Conservation (phyloP, 352 stramenopile genomes). For the Globisporangium radiosum region DNA sequence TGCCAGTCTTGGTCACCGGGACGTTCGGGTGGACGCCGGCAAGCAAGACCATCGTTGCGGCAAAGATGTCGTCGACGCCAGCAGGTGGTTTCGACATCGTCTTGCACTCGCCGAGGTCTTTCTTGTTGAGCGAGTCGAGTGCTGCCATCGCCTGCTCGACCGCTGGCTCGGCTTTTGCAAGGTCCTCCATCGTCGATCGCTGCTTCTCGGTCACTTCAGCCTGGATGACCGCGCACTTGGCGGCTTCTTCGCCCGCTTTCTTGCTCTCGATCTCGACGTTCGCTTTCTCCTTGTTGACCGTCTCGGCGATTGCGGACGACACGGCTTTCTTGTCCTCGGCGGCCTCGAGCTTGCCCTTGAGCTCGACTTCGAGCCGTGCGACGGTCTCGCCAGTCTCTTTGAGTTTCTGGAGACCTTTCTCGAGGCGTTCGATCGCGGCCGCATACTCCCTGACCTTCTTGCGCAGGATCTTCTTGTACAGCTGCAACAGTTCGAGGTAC, state of each 20-base stretch:
- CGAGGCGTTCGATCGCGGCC: conserved; percentile 85
- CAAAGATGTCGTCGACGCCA: conserved; percentile 94
- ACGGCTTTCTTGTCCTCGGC: conserved; percentile 95
- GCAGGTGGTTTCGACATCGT: conserved; percentile 93
- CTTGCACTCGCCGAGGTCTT: conserved; percentile 95
- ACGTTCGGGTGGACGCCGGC: conserved; percentile 93
- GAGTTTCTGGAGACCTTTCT: conserved; percentile 91
- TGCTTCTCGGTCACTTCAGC: conserved; percentile 92
- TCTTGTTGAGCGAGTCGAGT: conserved; percentile 95
- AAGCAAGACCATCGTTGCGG: conserved; percentile 90
- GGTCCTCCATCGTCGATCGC: conserved; percentile 79
- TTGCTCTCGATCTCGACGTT: conserved; percentile 94
- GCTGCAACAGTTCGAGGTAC: conserved; percentile 92
- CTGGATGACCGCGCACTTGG: conserved; percentile 92
- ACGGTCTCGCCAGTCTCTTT: conserved; percentile 92
- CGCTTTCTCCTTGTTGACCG: conserved; percentile 93
- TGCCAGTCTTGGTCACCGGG: conserved; percentile 90
- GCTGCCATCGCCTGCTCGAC: conserved; percentile 95
- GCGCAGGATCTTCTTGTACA: conserved; percentile 92
- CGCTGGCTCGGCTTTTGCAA: conserved; percentile 92
- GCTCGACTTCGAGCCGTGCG: conserved; percentile 88
- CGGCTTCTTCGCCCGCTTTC: conserved; percentile 89
- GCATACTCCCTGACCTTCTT: conserved; percentile 90
- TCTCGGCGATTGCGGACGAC: conserved; percentile 91
- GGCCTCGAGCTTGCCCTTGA: conserved; percentile 94